Base-by-base conservation (phyloP, 148 eudicot species). In the Suaeda aralocaspica region DNA sequence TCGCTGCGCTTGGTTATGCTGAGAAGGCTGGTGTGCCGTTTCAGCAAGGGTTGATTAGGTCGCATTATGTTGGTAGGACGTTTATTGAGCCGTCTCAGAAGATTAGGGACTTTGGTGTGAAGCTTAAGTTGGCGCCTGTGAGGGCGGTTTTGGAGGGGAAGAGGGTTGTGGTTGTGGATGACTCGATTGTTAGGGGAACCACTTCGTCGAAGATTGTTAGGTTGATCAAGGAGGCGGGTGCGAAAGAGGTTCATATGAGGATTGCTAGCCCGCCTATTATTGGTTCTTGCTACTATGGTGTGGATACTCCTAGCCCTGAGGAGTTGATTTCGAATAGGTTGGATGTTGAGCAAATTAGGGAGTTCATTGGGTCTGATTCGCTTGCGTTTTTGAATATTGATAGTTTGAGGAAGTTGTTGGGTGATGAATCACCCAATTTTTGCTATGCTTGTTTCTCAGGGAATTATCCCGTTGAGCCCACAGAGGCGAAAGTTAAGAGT, bases 401-500 rank as follows among this genome's bases (percentile, higher is more conserved):
- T 46, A 89, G 88, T 58, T 77, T 92, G 82, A 75, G 75, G 76
- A 72, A 69, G 75, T 10, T 82, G 68, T 51, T 87, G 84, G 97
- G 87, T 0, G 13, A 48, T 12, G 96, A 89, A 66, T 75, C 85
- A 31, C 70, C 76, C 1, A 84, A 62, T 49, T 87, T 69, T 49
- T 92, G 97, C 58, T 92, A 92, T 77, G 97, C 97, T 75, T 92
- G 97, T 70, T 92, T 92, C 66, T 83, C 92, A 3, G 96, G 97
- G 48, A 67, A 85, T 2, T 92, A 92, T 59, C 97, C 97, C 5
- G 89, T 92, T 18, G 64, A 62, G 74, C 92, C 96, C 0, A 80
- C 68, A 11, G 89, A 82, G 76, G 59, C 62, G 44, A 86, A 83
- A 61, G 86, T 88, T 60, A 84, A 88, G 59, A 72, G 85, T 44